These are phyloP conservation scores for Colletotrichum sp. DNA, from an alignment of 2,329 filamentous ascomycete genomes.

Conservation along the genomic window DNA sequence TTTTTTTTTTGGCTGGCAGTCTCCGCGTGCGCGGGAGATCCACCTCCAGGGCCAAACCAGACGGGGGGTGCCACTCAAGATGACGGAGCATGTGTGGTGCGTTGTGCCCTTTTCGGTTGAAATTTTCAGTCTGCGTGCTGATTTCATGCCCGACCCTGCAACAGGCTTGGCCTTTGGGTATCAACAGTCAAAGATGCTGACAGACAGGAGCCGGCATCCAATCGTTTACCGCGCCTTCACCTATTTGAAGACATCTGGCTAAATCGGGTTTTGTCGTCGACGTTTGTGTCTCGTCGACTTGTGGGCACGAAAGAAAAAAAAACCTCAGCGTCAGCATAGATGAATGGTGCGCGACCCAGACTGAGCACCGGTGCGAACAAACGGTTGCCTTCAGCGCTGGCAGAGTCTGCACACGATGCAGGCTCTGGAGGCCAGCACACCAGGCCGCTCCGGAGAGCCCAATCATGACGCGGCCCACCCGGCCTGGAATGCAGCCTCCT, in stretches of 20 bases:
- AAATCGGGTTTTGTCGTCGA: neutral
- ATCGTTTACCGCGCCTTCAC: constrained; percentile 1
- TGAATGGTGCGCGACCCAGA: neutral
- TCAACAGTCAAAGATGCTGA: constrained; percentile 11
- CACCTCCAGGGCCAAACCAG: constrained; percentile 15
- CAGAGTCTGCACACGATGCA: constrained; percentile 7
- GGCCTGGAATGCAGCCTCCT: constrained; percentile 29
- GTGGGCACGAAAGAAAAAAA: neutral
- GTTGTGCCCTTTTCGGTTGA: constrained; percentile 9
- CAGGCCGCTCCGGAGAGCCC: constrained; percentile 11
- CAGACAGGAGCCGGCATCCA: constrained; percentile 1
- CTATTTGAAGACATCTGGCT: neutral
- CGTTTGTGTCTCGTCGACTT: neutral
- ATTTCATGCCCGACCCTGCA: constrained; percentile 18
- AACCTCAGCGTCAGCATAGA: neutral
- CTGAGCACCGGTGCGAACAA: neutral
- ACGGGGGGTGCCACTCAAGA: constrained; percentile 2
- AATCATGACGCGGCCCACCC: constrained; percentile 28
- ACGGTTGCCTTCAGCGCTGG: neutral
- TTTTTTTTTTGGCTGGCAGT: neutral
- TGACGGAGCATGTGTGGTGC: constrained; percentile 13
- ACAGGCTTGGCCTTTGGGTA: constrained; percentile 23
- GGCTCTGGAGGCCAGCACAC: constrained; percentile 23
- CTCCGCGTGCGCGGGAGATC: constrained; percentile 6
- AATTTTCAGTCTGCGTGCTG: neutral